Percentiles rank a stretch among this genome's conserved stretches.
Conservation (phyloP, 108 stramenopile species). For the Pelagomonas calceolata region DNA sequence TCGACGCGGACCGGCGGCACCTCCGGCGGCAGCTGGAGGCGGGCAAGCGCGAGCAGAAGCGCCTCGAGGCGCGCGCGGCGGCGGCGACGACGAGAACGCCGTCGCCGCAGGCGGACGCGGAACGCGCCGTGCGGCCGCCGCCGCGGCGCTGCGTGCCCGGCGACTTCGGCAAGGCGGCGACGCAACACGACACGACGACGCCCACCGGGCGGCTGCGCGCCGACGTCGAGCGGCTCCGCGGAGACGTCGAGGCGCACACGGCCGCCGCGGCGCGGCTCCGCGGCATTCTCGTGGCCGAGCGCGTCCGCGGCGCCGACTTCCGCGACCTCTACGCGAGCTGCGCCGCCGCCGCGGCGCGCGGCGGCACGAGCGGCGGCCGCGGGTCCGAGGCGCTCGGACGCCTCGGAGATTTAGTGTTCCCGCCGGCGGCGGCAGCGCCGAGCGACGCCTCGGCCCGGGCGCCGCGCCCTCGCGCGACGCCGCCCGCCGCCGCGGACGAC, state of each 20-base stretch:
- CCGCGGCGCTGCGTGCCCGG: background rate
- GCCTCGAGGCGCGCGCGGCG: constrained; percentile 16
- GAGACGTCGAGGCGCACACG: constrained; percentile 8
- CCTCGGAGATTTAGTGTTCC: no score
- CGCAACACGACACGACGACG: constrained; percentile 6
- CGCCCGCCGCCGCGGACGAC: no score
- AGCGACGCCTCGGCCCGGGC: no score
- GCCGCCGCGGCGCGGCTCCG: constrained; percentile 12
- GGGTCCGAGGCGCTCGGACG: no score
- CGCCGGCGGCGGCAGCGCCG: no score
- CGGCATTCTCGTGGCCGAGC: constrained; percentile 3
- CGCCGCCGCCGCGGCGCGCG: constrained; percentile 14
- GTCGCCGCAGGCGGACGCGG: background rate
- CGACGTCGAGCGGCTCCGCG: constrained; percentile 16
- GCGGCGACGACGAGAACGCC: constrained; percentile 12
- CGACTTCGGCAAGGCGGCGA: constrained; percentile 10
- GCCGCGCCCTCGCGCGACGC: no score
- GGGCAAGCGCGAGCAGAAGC: constrained; percentile 35
- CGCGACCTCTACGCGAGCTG: constrained; percentile 31
- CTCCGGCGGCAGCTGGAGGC: constrained; percentile 35
- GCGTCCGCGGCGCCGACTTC: constrained; percentile 17
- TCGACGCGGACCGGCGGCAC: constrained; percentile 31
- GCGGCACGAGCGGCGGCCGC: background rate
- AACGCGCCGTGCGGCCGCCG: constrained; percentile 5
- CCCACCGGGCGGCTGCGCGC: background rate